Conservation (phyloP, 495 filamentous ascomycete genomes). For the Aspergillus conjunctus region DNA sequence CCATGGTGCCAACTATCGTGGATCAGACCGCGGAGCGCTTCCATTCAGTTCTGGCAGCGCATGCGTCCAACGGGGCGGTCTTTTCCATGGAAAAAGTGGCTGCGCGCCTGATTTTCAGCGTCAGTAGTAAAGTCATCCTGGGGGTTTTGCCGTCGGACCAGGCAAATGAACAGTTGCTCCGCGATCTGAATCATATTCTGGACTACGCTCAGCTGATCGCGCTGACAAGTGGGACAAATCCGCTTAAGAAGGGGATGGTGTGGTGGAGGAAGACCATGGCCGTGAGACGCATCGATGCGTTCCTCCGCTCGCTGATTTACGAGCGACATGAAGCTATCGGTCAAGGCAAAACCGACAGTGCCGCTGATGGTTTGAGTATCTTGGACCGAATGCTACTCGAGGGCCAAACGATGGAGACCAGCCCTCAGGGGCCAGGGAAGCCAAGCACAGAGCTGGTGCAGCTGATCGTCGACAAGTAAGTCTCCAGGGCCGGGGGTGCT, state of each 20-base stretch:
- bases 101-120: background rate
- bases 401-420: background rate
- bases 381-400: background rate
- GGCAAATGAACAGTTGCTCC: background rate
- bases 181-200: background rate
- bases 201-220: background rate
- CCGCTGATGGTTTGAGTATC: background rate
- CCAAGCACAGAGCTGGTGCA: background rate
- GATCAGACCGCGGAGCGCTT: background rate
- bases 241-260: background rate
- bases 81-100: background rate
- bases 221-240: background rate
- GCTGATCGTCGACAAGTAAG: background rate
- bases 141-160: background rate
- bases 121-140: background rate
- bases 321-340: background rate
- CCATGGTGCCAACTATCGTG: background rate
- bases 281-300: background rate
- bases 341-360: background rate
- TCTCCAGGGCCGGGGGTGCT: background rate
- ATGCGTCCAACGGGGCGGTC: background rate
- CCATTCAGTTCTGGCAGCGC: background rate
- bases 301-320: background rate
- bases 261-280: background rate
- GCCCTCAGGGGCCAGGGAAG: background rate